Percentiles rank a stretch among this genome's conserved stretches.
These are phyloP conservation scores for Colletotrichum lupini DNA, from an alignment of 2,329 filamentous ascomycete genomes.

Conservation along the genomic window DNA sequence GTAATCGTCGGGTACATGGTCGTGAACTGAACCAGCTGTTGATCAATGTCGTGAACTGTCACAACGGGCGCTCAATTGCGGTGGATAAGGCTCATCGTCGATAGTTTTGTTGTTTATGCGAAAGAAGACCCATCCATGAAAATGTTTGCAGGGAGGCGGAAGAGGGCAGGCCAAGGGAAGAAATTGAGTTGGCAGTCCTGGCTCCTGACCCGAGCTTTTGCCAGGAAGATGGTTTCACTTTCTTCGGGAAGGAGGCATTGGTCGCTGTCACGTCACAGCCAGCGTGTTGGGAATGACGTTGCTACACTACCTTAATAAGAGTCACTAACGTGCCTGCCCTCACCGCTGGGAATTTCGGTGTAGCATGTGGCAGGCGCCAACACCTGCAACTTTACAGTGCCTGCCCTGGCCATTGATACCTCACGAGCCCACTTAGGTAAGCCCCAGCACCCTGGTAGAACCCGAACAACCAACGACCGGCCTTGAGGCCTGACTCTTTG, in stretches of 20 bases:
- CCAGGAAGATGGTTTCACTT: constrained; percentile 16
- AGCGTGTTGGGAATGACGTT: constrained; percentile 10
- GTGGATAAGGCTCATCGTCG: constrained; percentile 1
- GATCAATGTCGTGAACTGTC: background rate
- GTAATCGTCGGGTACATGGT: background rate
- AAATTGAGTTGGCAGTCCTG: constrained; percentile 5
- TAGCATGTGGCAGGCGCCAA: background rate
- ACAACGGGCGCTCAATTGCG: background rate
- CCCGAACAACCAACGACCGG: background rate
- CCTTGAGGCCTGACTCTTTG: background rate
- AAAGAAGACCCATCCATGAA: constrained; percentile 5
- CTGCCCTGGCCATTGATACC: background rate
- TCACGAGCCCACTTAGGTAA: background rate
- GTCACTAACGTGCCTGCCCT: background rate
- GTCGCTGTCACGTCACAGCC: constrained; percentile 23
- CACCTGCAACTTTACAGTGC: background rate
- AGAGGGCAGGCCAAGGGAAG: background rate
- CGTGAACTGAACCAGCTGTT: background rate
- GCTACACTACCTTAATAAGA: background rate
- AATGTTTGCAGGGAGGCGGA: constrained; percentile 15
- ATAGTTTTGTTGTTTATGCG: constrained; percentile 21
- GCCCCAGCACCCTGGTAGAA: constrained; percentile 1
- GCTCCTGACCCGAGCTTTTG: background rate
- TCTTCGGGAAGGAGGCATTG: constrained; percentile 20
- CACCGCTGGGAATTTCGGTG: background rate